Base-by-base conservation (phyloP, 116 monocot genomes). In the Posidonia oceanica region DNA sequence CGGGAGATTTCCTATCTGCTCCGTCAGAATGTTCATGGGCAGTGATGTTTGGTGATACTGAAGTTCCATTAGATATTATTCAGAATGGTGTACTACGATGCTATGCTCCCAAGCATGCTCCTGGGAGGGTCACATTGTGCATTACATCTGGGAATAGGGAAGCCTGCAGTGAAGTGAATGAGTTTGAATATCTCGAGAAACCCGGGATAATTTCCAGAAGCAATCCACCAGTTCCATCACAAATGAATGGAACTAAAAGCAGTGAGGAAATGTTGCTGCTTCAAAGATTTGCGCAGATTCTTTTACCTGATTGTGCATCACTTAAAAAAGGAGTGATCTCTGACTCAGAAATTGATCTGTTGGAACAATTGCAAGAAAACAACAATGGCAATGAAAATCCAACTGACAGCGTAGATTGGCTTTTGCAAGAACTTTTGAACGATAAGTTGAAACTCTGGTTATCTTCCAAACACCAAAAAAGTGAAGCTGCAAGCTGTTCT, bases 11-110 rank as follows among this genome's bases (percentile, higher is more conserved):
- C 71, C 77, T 85, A 41, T 89, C 83, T 72, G 52, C 78, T 76
- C 73, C 87, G 61, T 83, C 69, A 41, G 85, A 85, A 20, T 71
- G 53, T 71, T 16, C 72, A 15, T 89, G 84, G 91, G 80, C 80
- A 29, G 78, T 84, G 42, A 87, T 89, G 87, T 97, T 97, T 75
- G 97, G 87, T 72, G 79, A 97, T 68, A 71, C 74, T 71, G 79
- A 87, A 79, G 91, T 89, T 54, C 89, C 97, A 69, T 68, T 72
- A 52, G 85, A 91, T 70, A 85, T 91, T 70, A 75, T 97, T 77
- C 91, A 85, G 56, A 61, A 82, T 63, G 97, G 91, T 61, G 85
- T 97, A 55, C 54, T 97, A 13, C 75, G 83, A 71, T 97, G 97
- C 79, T 52, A 80, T 22, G 37, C 92, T 76, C 97, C 97, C 68